Percentiles rank a stretch among this genome's conserved stretches.
Conservation (phyloP, 2,329 filamentous ascomycete genomes). For the Diaporthe amygdali region DNA sequence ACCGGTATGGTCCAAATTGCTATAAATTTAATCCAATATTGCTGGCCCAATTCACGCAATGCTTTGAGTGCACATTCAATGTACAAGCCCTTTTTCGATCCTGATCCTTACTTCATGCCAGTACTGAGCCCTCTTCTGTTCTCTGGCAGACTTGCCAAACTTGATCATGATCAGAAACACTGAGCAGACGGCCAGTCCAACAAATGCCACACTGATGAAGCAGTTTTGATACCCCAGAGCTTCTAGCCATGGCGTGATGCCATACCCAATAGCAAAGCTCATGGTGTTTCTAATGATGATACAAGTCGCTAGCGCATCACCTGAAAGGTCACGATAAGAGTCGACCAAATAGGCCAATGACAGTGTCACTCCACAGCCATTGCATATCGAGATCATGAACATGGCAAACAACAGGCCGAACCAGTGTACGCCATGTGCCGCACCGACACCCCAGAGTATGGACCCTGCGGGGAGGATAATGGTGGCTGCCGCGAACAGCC, state of each 20-base stretch:
- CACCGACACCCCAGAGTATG: conserved; percentile 57
- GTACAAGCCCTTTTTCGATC: conserved; percentile 35
- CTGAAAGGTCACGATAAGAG: conserved; percentile 50
- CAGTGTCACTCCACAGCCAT: conserved; percentile 48
- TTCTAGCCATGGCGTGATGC: conserved; percentile 26
- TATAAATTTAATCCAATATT: background rate
- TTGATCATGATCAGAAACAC: conserved; percentile 37
- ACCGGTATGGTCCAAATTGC: background rate
- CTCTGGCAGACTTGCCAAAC: conserved; percentile 36
- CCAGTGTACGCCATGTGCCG: conserved; percentile 49
- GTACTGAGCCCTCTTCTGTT: conserved; percentile 34
- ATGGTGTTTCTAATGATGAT: conserved; percentile 40
- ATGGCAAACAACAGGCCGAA: conserved; percentile 53
- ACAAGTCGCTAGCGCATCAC: conserved; percentile 55
- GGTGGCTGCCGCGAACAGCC: conserved; percentile 38
- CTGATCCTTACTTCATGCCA: conserved; percentile 36
- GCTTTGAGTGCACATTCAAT: conserved; percentile 24
- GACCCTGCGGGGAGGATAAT: conserved; percentile 49
- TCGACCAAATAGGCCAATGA: conserved; percentile 53
- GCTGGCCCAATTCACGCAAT: too few relatives aligned
- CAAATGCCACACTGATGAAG: conserved; percentile 34
- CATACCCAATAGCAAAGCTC: conserved; percentile 27
- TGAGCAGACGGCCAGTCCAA: conserved; percentile 35
- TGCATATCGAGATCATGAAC: conserved; percentile 49
- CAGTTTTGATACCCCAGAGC: conserved; percentile 24